Evolutionary conservation across 1,284 basidiomycete genomes (phyloP).

Genomic region (Flammula alnicola): DNA sequence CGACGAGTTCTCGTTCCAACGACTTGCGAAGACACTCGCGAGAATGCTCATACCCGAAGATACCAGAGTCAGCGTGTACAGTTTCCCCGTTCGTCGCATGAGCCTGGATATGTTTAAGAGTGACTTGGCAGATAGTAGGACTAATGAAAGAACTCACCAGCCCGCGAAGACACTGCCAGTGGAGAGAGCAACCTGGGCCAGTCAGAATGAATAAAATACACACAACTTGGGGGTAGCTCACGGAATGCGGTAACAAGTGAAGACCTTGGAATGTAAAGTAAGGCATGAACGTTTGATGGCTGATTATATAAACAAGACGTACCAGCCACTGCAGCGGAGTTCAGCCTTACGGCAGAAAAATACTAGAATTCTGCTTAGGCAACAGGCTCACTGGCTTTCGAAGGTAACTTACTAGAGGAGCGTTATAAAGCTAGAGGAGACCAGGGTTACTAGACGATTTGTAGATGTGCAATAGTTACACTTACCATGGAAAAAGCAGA

Average conservation of each 20-base stretch:
- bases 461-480: constrained; percentile 18
- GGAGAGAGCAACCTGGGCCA: constrained; percentile 68
- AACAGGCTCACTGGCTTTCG: neutral
- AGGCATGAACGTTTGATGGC: constrained; percentile 1
- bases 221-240: constrained; percentile 41
- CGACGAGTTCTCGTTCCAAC: constrained; percentile 68
- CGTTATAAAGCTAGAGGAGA: constrained; percentile 74
- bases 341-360: constrained; percentile 84
- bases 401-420: constrained; percentile 65
- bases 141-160: constrained; percentile 52
- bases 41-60: constrained; percentile 59
- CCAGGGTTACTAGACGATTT: constrained; percentile 8
- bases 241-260: constrained; percentile 88
- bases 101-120: constrained; percentile 50
- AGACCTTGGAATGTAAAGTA: constrained; percentile 47
- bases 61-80: constrained; percentile 72
- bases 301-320: constrained; percentile 27
- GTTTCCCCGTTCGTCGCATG: constrained; percentile 83
- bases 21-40: constrained; percentile 59
- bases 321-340: constrained; percentile 76
- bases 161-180: constrained; percentile 84
- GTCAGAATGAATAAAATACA: constrained; percentile 25
- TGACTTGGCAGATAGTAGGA: neutral
- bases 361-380: constrained; percentile 47
- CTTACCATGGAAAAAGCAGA: constrained; percentile 81